Percentiles rank a stretch among this genome's conserved stretches.
Evolutionary conservation across 176 grass and related monocot species (phyloP).

Genomic region (Raddia distichophylla): DNA sequence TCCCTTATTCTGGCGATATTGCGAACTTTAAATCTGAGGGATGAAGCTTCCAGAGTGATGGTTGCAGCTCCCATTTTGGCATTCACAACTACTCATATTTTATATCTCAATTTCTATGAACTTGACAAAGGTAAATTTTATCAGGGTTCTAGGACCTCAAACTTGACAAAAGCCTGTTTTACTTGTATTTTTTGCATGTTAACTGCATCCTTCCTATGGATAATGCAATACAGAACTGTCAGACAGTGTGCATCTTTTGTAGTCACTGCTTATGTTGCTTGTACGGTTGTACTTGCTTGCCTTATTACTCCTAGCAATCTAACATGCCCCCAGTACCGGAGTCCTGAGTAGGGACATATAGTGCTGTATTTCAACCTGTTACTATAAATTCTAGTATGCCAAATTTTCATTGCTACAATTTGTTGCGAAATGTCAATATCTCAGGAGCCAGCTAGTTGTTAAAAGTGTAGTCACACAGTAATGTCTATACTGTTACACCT

Average conservation of each 20-base stretch:
- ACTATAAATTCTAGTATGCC: neutral
- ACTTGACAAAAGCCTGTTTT: neutral
- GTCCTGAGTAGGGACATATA: neutral
- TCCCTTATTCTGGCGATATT: constrained; percentile 77
- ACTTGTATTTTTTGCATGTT: constrained; percentile 37
- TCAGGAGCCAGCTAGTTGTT: neutral
- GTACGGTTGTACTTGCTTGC: neutral
- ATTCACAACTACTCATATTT: constrained; percentile 88
- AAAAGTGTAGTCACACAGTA: too few relatives aligned
- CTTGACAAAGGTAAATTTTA: constrained; percentile 75
- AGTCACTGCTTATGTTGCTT: neutral
- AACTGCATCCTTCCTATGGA: constrained; percentile 42
- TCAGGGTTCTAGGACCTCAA: neutral
- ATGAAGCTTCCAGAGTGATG: constrained; percentile 88
- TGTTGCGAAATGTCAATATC: neutral
- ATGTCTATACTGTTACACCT: neutral
- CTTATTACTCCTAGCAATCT: neutral
- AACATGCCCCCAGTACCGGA: neutral
- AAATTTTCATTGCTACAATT: neutral
- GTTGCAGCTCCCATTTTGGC: constrained; percentile 87
- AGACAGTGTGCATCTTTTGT: neutral
- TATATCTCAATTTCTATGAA: constrained; percentile 93
- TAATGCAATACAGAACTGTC: neutral
- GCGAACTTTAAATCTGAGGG: constrained; percentile 68
- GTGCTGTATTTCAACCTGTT: neutral